Percentiles rank a stretch among this genome's conserved stretches.
Conservation (phyloP, 805 yeast genomes). For the Wickerhamiella spandovensis region DNA sequence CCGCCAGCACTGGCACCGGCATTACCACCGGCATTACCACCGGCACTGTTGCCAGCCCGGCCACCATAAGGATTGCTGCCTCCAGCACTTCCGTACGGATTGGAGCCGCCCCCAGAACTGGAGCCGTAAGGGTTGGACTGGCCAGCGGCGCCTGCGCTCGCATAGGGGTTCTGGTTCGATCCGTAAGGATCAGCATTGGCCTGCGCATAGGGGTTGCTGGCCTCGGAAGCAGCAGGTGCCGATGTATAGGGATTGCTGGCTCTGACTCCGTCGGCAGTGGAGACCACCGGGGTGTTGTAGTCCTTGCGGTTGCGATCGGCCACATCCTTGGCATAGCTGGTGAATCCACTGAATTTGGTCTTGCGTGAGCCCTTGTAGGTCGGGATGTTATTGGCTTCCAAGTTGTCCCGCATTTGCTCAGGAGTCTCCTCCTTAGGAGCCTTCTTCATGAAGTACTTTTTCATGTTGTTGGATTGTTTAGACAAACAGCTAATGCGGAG, state of each 20-base stretch:
- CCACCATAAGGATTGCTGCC: slow-evolving; percentile 3
- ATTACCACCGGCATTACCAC: not conserved
- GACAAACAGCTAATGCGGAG: not conserved
- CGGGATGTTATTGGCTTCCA: slow-evolving; percentile 31
- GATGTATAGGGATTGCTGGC: slow-evolving; percentile 11
- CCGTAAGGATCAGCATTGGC: slow-evolving; percentile 32
- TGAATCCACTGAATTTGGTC: slow-evolving; percentile 40
- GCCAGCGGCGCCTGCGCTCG: not conserved
- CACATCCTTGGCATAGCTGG: slow-evolving; percentile 35
- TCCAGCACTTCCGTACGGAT: no score
- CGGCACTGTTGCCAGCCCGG: not conserved
- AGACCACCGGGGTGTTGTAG: slow-evolving; percentile 9
- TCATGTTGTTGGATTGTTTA: slow-evolving; percentile 28
- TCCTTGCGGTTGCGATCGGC: slow-evolving; percentile 14
- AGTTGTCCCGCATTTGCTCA: slow-evolving; percentile 31
- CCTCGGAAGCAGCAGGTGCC: not conserved
- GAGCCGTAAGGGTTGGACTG: not conserved
- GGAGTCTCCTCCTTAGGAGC: slow-evolving; percentile 36
- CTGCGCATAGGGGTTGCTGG: slow-evolving; percentile 25
- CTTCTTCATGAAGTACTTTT: slow-evolving; percentile 33
- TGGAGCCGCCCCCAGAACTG: no score
- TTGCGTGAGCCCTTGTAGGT: slow-evolving; percentile 29
- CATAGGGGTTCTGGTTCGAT: slow-evolving; percentile 1
- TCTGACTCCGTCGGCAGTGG: slow-evolving; percentile 11
- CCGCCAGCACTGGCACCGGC: not conserved